These are phyloP conservation scores for Decorospora gaudefroyi DNA, from an alignment of 2,329 filamentous ascomycete species.

Conservation along the genomic window DNA sequence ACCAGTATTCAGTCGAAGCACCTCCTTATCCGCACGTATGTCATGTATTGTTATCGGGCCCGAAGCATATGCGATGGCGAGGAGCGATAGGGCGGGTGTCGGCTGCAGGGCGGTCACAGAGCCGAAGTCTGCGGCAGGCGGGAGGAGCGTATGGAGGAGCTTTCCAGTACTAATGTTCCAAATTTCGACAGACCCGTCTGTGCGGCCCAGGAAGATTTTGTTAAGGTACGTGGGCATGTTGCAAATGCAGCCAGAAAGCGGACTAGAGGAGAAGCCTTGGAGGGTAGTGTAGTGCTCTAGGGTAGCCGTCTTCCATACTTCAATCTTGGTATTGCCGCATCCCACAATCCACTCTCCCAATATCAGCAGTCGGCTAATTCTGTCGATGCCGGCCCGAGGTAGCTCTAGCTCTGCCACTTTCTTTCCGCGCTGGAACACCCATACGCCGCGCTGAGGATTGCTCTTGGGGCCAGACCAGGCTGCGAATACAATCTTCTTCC, in stretches of 20 bases:
- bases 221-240: conserved; percentile 95
- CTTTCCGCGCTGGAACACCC: conserved; percentile 91
- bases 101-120: conserved; percentile 86
- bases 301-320: conserved; percentile 84
- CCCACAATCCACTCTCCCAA: conserved; percentile 93
- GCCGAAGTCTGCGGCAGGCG: conserved; percentile 72
- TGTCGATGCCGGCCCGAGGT: conserved; percentile 67
- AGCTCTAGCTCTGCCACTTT: conserved; percentile 75
- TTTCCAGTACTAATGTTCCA: conserved; percentile 96
- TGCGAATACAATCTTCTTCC: conserved; percentile 85
- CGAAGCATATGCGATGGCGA: conserved; percentile 84
- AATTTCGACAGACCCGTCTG: conserved; percentile 89
- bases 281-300: conserved; percentile 91
- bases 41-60: conserved; percentile 82
- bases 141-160: conserved; percentile 85
- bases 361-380: conserved; percentile 75
- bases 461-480: conserved; percentile 74
- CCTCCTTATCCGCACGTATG: conserved; percentile 73
- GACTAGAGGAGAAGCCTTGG: conserved; percentile 61
- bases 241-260: conserved; percentile 77
- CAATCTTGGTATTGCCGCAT: conserved; percentile 73
- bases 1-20: conserved; percentile 71
- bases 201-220: conserved; percentile 87
- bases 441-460: conserved; percentile 68
- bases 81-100: conserved; percentile 78